Evolutionary conservation across 176 grass and related monocot species (phyloP).

Genomic region (Poa pratensis): DNA sequence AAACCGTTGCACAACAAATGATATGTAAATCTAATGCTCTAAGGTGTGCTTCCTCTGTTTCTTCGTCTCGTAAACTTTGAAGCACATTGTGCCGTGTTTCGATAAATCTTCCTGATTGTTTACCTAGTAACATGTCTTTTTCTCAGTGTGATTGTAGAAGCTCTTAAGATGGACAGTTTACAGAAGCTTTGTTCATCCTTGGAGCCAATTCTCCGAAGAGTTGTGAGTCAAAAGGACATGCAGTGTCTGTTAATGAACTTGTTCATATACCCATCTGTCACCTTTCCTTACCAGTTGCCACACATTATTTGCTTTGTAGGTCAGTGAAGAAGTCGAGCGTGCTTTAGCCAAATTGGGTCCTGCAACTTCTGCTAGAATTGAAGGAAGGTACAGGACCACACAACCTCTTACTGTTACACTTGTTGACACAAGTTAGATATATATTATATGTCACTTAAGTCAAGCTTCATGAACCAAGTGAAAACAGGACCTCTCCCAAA

Average conservation of each 20-base stretch:
- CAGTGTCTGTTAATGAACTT: background rate
- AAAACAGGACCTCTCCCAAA: constrained; percentile 77
- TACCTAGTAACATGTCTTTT: constrained; percentile 16
- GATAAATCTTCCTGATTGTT: constrained; percentile 24
- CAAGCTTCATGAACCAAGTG: constrained; percentile 32
- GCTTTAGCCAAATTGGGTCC: constrained; percentile 86
- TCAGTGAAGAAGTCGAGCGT: constrained; percentile 98
- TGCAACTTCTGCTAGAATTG: constrained; percentile 71
- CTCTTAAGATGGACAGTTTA: constrained; percentile 90
- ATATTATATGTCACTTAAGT: constrained; percentile 25
- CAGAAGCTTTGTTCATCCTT: constrained; percentile 97
- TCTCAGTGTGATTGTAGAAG: constrained; percentile 96
- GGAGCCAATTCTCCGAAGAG: constrained; percentile 93
- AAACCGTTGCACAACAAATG: constrained; percentile 13
- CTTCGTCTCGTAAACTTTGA: background rate
- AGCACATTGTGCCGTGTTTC: background rate
- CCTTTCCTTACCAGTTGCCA: constrained; percentile 37
- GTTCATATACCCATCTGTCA: constrained; percentile 24
- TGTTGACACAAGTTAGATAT: background rate
- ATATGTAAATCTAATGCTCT: background rate
- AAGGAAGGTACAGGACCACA: constrained; percentile 73
- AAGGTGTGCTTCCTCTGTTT: background rate
- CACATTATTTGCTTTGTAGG: constrained; percentile 53
- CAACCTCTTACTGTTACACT: constrained; percentile 28
- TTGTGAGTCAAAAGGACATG: constrained; percentile 65